These are phyloP conservation scores for Dendrobium huoshanense DNA, from an alignment of 106 monocot species.

Conservation along the genomic window DNA sequence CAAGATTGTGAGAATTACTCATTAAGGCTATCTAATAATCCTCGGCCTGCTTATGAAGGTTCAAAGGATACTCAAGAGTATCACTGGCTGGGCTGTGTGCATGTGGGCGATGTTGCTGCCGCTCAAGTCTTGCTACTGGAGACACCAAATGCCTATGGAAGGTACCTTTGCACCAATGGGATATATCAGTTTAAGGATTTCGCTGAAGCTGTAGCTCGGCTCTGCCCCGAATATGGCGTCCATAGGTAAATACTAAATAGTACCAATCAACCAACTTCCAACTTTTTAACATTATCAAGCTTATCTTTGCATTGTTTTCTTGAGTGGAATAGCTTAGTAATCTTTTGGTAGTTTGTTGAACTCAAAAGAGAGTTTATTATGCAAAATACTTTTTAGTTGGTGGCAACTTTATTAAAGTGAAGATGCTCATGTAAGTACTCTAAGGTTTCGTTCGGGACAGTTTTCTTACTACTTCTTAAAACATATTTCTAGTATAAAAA, in stretches of 20 bases:
- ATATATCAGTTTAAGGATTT: conserved; percentile 55
- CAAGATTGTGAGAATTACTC: neutral
- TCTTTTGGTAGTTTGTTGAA: too few species aligned
- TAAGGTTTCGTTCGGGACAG: too few species aligned
- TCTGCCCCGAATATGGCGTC: conserved; percentile 36
- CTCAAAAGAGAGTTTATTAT: too few species aligned
- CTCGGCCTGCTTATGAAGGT: conserved; percentile 10
- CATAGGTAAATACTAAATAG: conserved; percentile 17
- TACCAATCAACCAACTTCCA: neutral
- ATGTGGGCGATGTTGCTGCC: conserved; percentile 53
- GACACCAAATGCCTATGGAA: conserved; percentile 36
- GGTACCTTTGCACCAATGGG: conserved; percentile 50
- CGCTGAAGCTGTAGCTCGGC: conserved; percentile 28
- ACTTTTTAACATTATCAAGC: neutral
- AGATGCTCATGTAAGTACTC: too few species aligned
- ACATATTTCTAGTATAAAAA: too few species aligned
- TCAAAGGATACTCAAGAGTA: conserved; percentile 42
- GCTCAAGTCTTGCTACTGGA: conserved; percentile 53
- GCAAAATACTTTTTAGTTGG: too few species aligned
- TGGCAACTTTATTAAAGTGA: too few species aligned
- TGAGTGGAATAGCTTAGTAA: too few species aligned
- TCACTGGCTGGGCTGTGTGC: conserved; percentile 59
- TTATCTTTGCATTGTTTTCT: too few species aligned
- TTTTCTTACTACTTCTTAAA: too few species aligned
- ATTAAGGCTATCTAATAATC: neutral